Conservation (phyloP, 2,329 filamentous ascomycete species). For the Hymenoscyphus linearis region DNA sequence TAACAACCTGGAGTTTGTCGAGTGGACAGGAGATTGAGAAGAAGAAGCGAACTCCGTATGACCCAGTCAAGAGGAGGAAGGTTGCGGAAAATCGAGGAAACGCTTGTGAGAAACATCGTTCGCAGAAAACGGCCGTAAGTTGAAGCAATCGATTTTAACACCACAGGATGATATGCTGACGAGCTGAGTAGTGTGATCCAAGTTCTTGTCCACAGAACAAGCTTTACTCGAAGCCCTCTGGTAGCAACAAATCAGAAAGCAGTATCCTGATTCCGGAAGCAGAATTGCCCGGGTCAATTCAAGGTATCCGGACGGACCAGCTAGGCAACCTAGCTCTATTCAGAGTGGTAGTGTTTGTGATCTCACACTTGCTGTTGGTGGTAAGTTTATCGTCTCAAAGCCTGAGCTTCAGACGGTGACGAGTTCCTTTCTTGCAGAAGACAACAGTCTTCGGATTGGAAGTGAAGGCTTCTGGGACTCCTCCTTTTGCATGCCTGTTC, state of each 20-base stretch:
- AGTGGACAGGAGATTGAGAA: constrained; percentile 18
- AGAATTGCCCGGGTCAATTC: background rate
- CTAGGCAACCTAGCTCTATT: constrained; percentile 65
- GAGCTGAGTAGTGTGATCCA: constrained; percentile 12
- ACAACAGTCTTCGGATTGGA: background rate
- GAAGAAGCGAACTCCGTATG: constrained; percentile 18
- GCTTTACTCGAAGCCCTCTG: constrained; percentile 8
- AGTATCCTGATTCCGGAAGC: background rate
- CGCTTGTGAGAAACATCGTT: constrained; percentile 20
- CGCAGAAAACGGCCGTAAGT: constrained; percentile 17
- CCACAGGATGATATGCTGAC: constrained; percentile 4
- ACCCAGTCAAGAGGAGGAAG: constrained; percentile 19
- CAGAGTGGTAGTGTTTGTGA: constrained; percentile 82
- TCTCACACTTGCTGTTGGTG: constrained; percentile 58
- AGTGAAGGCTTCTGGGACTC: background rate
- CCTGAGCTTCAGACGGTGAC: background rate
- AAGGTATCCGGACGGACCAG: constrained; percentile 56
- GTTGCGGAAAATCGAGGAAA: constrained; percentile 21
- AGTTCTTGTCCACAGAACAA: constrained; percentile 16
- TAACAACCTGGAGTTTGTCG: constrained; percentile 18
- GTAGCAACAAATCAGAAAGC: background rate
- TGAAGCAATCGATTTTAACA: background rate
- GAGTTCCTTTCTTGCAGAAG: background rate
- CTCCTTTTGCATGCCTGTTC: background rate
- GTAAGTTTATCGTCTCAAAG: background rate